Base-by-base conservation (phyloP, 2,329 filamentous ascomycete genomes). In the Pseudogymnoascus sp. region DNA sequence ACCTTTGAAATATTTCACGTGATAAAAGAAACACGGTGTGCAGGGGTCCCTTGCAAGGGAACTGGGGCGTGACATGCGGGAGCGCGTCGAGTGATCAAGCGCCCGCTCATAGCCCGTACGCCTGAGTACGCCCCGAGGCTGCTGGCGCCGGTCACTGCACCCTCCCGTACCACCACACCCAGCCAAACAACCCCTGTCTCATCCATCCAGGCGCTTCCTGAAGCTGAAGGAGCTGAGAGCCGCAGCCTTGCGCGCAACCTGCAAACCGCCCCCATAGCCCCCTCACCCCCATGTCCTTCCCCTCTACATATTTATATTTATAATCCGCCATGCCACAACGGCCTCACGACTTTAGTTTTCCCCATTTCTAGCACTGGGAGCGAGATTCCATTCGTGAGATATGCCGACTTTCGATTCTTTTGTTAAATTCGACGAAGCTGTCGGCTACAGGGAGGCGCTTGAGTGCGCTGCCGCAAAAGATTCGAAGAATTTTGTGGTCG, bases 401-500 rank as follows among this genome's bases (percentile, higher is more conserved):
- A 56, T 56, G 50, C 13, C 50, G 17, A 21, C 50, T 19, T 56
- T 33, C 50, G 50, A 21, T 35, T 19, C 17, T 33, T 56, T 56
- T 33, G 29, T 4, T 15, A 7, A 35, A 33, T 56, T 19, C 50
- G 50, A 56, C 50, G n/a, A 56, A n/a, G 29, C 50, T 2, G 11
- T 7, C 21, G 3, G 1, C n/a, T 35, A 33, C 50, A 7, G 6
- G 29, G 11, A 13, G 3, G 50, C 50, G n/a, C 50, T 19, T 35
- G 50, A 33, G n/a, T 7, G 6, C 3, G 50, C 50, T 13, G 17
- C n/a, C 10, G 9, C 13, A 15, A 15, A 19, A 19, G 50, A 21
- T 35, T 82, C 80, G 19, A 74, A 69, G 35, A 89, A 88, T 71
- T 88, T 89, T 68, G 80, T 87, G 33, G 76, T 89, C n/a, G 83